Evolutionary conservation across 176 grass and related monocot genomes (phyloP).

Genomic region (Carex parvula): DNA sequence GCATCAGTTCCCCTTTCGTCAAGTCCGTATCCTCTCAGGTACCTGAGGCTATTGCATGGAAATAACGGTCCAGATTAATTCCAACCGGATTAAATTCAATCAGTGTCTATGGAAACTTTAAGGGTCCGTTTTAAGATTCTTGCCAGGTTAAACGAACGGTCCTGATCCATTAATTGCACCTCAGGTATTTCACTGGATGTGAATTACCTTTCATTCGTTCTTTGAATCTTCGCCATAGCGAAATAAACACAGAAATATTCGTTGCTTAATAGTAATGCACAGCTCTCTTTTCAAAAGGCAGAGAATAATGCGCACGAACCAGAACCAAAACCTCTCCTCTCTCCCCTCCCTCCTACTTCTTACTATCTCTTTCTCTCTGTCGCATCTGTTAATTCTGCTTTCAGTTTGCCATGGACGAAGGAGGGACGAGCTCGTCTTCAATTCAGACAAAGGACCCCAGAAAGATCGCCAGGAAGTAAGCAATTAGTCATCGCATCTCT

Average conservation of each 20-base stretch:
- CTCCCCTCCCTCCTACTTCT: background rate
- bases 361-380: background rate
- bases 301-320: background rate
- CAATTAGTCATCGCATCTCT: background rate
- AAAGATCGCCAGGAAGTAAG: conserved; percentile 70
- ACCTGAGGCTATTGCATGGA: too few relatives aligned
- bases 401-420: conserved; percentile 43
- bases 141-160: too few relatives aligned
- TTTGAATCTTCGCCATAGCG: background rate
- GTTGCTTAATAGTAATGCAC: background rate
- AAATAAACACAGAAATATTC: background rate
- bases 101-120: too few relatives aligned
- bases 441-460: conserved; percentile 72
- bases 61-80: too few relatives aligned
- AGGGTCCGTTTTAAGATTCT: too few relatives aligned
- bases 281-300: background rate
- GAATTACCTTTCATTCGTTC: too few relatives aligned
- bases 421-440: conserved; percentile 15
- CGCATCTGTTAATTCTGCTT: background rate
- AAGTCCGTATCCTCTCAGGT: too few relatives aligned
- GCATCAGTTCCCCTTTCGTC: too few relatives aligned
- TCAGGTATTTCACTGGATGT: too few relatives aligned
- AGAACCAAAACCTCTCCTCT: background rate
- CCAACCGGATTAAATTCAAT: too few relatives aligned
- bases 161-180: too few relatives aligned